A percentile compares a stretch with the other conserved stretches of the same genome.
Conservation (phyloP, 805 yeast genomes). For the Zygosaccharomyces siamensis region DNA sequence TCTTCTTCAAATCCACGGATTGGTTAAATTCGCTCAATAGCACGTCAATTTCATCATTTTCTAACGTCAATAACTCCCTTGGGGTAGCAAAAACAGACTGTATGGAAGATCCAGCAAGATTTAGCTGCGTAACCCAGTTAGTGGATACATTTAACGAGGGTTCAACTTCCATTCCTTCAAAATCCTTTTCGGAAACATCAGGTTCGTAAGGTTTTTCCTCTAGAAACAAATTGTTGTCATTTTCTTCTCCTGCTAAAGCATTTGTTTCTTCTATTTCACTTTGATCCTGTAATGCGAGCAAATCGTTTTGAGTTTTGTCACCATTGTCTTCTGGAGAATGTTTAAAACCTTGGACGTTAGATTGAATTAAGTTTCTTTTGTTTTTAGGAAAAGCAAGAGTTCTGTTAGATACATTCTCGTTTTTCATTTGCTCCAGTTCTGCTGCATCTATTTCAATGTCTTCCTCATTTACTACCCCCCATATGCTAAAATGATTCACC, state of each 20-base stretch:
- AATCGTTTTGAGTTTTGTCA: conserved; percentile 8
- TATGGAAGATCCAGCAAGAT: conserved; percentile 39
- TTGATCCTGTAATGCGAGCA: conserved; percentile 8
- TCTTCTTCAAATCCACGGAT: conserved; percentile 26
- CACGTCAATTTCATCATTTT: conserved; percentile 12
- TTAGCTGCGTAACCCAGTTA: conserved; percentile 63
- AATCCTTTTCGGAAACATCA: conserved; percentile 44
- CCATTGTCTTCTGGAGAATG: conserved; percentile 1
- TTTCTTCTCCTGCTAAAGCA: conserved; percentile 20
- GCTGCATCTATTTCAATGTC: conserved; percentile 53
- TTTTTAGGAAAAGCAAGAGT: conserved; percentile 7
- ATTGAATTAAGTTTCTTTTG: conserved; percentile 13
- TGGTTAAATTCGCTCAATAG: conserved; percentile 42
- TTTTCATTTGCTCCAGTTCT: conserved; percentile 28
- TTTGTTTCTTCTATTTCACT: conserved; percentile 10
- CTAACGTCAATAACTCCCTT: conserved; percentile 1
- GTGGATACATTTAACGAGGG: conserved; percentile 47
- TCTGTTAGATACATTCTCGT: conserved; percentile 7
- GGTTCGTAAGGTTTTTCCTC: conserved; percentile 71
- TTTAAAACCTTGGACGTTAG: neutral
- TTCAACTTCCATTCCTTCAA: conserved; percentile 40
- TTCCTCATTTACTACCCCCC: conserved; percentile 80
- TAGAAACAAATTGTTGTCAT: conserved; percentile 36
- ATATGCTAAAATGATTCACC: conserved; percentile 88
- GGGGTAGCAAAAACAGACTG: conserved; percentile 34